Base-by-base conservation (phyloP, 495 filamentous ascomycete genomes). In the Penicillium nucicola region DNA sequence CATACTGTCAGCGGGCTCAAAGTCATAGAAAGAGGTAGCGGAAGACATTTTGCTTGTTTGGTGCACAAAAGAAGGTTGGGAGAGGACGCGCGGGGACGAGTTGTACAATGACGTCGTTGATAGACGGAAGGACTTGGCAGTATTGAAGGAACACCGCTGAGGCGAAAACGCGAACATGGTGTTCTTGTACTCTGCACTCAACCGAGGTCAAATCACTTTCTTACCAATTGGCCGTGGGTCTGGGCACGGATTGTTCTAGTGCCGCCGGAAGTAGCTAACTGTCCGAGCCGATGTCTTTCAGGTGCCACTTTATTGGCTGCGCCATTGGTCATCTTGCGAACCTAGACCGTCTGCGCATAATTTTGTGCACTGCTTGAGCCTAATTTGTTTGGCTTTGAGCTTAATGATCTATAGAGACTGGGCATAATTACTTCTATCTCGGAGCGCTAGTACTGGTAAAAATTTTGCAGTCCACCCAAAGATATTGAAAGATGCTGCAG, bases 1-100 rank as follows among this genome's bases (percentile, higher is more conserved):
- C 85, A 37, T 80, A 89, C 86, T 90, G 58, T 90, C 84, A 39
- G 84, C 78, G 36, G 89, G 84, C 74, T 87, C 90, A 72, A 97
- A 96, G 58, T 96, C 90, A 75, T 87, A 96, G 72, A 98, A 90
- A 47, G 72, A 82, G 11, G 90, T 93, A 52, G 91, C 91, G 43
- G 90, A 90, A 35, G 92, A 72, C 92, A 96, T 98, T 58, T 68
- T 84, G 61, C 53, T 41, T 35, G 46, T 52, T 15, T 42, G 45
- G 25, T 14, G 36, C 18, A 34, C 9, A 32, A 31, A 20, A 36
- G 32, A 37, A 32, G 28, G 11, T 42, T 36, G 14, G 14, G 19
- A 32, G 10, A 8, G 25, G 19, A 37, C 41, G 14, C 36, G 45
- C 36, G 36, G 35, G 25, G 45, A 33, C 4, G 12, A 28, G 33